Evolutionary conservation across 768 basidiomycete genomes (phyloP).

Genomic region (Kondoa subrosea): DNA sequence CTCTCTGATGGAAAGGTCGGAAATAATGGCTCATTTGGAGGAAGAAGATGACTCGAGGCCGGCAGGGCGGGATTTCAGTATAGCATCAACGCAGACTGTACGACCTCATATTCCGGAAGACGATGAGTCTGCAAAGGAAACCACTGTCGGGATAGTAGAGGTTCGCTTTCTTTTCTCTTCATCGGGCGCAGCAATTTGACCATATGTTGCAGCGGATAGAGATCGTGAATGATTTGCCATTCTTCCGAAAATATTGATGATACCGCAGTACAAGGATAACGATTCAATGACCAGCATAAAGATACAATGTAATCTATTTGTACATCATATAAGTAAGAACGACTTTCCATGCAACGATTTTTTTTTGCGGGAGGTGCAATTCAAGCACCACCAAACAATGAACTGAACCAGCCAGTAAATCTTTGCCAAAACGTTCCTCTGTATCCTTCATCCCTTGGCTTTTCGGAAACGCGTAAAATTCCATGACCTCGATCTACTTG

Average conservation of each 20-base stretch:
- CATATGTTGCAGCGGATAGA: constrained; percentile 12
- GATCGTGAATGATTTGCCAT: constrained; percentile 11
- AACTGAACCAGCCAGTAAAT: constrained; percentile 12
- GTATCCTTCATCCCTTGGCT: constrained; percentile 9
- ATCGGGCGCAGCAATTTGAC: background rate
- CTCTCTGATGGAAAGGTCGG: background rate
- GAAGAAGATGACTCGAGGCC: constrained; percentile 40
- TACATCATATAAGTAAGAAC: background rate
- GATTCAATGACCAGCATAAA: too few relatives aligned
- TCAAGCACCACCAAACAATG: background rate
- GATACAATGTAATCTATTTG: too few relatives aligned
- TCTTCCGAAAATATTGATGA: constrained; percentile 10
- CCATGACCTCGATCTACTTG: constrained; percentile 15
- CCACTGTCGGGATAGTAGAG: constrained; percentile 11
- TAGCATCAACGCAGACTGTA: too few relatives aligned
- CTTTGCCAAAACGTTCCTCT: constrained; percentile 16
- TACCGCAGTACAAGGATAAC: too few relatives aligned
- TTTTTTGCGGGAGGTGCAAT: background rate
- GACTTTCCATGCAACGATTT: background rate
- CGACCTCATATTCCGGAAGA: too few relatives aligned
- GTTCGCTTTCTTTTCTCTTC: constrained; percentile 1
- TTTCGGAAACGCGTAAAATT: constrained; percentile 7
- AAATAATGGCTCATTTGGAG: background rate
- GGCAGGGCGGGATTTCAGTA: constrained; percentile 39
- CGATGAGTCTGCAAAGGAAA: constrained; percentile 23